A percentile compares a stretch with the other conserved stretches of the same genome.
Evolutionary conservation across 2,329 filamentous ascomycete genomes (phyloP).

Genomic region (Amauroascus verrucosus): DNA sequence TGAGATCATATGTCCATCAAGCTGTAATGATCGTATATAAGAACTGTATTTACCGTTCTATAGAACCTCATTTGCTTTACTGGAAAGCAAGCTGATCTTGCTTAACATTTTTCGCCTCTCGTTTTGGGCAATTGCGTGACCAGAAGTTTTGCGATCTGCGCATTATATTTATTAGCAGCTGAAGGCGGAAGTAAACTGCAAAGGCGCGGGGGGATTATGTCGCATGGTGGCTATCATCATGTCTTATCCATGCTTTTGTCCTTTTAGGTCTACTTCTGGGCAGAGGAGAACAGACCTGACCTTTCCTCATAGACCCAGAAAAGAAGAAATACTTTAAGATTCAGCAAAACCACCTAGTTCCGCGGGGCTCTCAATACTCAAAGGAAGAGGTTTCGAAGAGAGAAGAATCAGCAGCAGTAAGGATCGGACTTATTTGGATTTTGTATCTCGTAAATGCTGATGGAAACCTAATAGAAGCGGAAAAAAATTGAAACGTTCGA

Average conservation of each 20-base stretch:
- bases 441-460: neutral
- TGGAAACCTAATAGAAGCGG: slow-evolving; percentile 21
- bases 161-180: neutral
- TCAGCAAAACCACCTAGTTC: slow-evolving; percentile 44
- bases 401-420: slow-evolving; percentile 13
- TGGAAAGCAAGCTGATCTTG: no score
- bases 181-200: neutral
- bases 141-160: no score
- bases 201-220: neutral
- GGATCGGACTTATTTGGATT: neutral
- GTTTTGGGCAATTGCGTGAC: no score
- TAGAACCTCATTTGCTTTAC: no score
- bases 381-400: slow-evolving; percentile 12
- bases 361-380: slow-evolving; percentile 23
- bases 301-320: slow-evolving; percentile 29
- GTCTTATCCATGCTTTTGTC: neutral
- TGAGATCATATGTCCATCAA: neutral
- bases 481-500: slow-evolving; percentile 21
- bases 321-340: slow-evolving; percentile 61
- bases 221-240: neutral
- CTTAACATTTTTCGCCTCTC: no score
- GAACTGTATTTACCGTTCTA: no score
- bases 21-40: no score
- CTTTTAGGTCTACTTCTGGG: neutral
- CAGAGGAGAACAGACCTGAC: neutral